These are phyloP conservation scores for Podospora didyma DNA, from an alignment of 495 filamentous ascomycete genomes.

Conservation along the genomic window DNA sequence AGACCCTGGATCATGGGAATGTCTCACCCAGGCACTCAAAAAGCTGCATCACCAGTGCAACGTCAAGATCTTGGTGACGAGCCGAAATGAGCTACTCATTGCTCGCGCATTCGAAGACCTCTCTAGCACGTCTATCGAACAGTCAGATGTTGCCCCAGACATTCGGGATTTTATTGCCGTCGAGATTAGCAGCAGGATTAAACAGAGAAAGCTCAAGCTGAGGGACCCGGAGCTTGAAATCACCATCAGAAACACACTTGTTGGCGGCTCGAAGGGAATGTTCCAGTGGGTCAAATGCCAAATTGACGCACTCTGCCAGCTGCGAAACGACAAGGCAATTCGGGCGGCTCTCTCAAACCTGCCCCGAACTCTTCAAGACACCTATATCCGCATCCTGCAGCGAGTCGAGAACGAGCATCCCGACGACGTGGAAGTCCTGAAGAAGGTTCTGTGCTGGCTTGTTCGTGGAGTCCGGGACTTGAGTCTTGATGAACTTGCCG, in stretches of 20 bases:
- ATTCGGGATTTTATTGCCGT: slow-evolving; percentile 2
- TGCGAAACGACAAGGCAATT: slow-evolving; percentile 33
- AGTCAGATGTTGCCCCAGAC: not conserved
- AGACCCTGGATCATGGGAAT: not conserved
- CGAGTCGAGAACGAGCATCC: slow-evolving; percentile 17
- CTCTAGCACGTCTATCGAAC: slow-evolving; percentile 5
- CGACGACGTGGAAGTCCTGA: slow-evolving; percentile 3
- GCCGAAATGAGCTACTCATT: slow-evolving; percentile 1
- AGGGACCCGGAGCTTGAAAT: not conserved
- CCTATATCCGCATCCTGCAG: slow-evolving; percentile 26
- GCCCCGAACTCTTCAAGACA: slow-evolving; percentile 29
- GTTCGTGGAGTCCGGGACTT: slow-evolving; percentile 11
- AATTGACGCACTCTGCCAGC: slow-evolving; percentile 33
- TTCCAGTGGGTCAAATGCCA: slow-evolving; percentile 39
- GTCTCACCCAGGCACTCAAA: slow-evolving; percentile 2
- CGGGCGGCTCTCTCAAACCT: slow-evolving; percentile 26
- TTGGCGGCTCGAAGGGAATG: slow-evolving; percentile 20
- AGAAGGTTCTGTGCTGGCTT: slow-evolving; percentile 7
- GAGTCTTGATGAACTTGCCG: slow-evolving; percentile 24
- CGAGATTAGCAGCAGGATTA: not conserved
- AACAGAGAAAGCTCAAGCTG: not conserved
- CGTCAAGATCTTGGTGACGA: slow-evolving; percentile 7
- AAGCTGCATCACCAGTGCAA: not conserved
- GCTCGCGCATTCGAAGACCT: slow-evolving; percentile 5
- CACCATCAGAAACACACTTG: not conserved